phyloP scores from a whole-genome alignment of 306 rosid genomes.

The Biancaea sappan region DNA sequence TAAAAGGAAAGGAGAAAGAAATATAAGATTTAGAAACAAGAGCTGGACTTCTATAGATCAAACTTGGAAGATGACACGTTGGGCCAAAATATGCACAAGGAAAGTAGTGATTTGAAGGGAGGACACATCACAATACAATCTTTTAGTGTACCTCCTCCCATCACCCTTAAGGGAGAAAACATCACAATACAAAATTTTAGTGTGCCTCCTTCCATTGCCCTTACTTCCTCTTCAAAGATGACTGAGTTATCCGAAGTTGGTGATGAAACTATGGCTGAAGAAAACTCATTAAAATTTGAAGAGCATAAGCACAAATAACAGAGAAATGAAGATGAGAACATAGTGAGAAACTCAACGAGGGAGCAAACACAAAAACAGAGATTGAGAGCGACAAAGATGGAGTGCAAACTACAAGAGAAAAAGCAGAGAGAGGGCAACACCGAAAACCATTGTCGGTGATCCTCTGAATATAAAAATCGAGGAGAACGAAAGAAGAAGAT shows the following conservation, averaged over 20 bases:
- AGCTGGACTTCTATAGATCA: slow-evolving; percentile 62
- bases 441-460: too few species aligned
- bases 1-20: slow-evolving; percentile 75
- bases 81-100: slow-evolving; percentile 26
- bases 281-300: slow-evolving; percentile 56
- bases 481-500: too few species aligned
- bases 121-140: slow-evolving; percentile 35
- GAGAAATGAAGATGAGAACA: too few species aligned
- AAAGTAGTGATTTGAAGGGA: slow-evolving; percentile 38
- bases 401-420: too few species aligned
- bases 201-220: too few species aligned
- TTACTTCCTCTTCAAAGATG: slow-evolving; percentile 33
- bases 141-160: slow-evolving; percentile 26
- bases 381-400: too few species aligned
- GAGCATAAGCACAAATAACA: slow-evolving; percentile 76
- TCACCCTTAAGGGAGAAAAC: too few species aligned
- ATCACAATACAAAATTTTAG: too few species aligned
- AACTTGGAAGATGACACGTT: slow-evolving; percentile 34
- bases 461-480: too few species aligned
- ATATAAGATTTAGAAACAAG: slow-evolving; percentile 83
- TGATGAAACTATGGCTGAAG: slow-evolving; percentile 37
- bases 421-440: too few species aligned
- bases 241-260: slow-evolving; percentile 37
- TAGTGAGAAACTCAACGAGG: too few species aligned
- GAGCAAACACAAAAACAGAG: too few species aligned